These are phyloP conservation scores for Lachancea mirantina DNA, from an alignment of 805 yeast species.

Conservation along the genomic window DNA sequence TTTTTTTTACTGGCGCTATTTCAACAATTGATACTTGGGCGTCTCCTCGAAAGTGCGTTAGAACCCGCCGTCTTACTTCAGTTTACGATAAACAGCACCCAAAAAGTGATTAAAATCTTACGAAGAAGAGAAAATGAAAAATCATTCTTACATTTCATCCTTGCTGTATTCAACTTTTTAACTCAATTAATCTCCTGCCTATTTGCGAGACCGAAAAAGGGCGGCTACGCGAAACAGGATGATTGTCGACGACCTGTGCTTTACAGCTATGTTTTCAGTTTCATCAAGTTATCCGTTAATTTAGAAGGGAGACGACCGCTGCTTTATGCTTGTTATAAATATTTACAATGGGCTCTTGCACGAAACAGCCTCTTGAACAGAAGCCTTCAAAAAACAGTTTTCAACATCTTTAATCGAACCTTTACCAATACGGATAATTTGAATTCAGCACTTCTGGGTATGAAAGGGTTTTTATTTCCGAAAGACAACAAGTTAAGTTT, in stretches of 20 bases:
- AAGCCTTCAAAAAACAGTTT: conserved; percentile 17
- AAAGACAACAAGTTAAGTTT: conserved; percentile 46
- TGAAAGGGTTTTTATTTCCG: conserved; percentile 40
- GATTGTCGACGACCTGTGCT: too few species aligned
- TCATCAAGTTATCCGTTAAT: conserved; percentile 3
- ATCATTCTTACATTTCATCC: too few species aligned
- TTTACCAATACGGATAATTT: conserved; percentile 15
- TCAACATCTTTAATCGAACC: conserved; percentile 12
- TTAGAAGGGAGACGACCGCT: conserved; percentile 26
- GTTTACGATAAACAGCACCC: too few species aligned
- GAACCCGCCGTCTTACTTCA: too few species aligned
- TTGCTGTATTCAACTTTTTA: too few species aligned
- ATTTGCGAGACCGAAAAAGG: too few species aligned
- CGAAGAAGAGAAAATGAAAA: too few species aligned
- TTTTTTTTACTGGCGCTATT: conserved; percentile 21
- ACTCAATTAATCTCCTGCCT: too few species aligned
- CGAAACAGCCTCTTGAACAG: conserved; percentile 12
- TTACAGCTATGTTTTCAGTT: conserved; percentile 16
- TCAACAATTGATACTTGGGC: conserved; percentile 20
- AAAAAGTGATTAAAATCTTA: too few species aligned
- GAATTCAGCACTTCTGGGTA: conserved; percentile 19
- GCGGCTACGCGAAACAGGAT: too few species aligned
- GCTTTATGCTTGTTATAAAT: conserved; percentile 24
- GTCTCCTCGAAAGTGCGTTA: conserved; percentile 17
- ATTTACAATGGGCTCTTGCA: conserved; percentile 14